phyloP scores from a whole-genome alignment of 163 green algal genomes.

The Scenedesmus sp. region DNA sequence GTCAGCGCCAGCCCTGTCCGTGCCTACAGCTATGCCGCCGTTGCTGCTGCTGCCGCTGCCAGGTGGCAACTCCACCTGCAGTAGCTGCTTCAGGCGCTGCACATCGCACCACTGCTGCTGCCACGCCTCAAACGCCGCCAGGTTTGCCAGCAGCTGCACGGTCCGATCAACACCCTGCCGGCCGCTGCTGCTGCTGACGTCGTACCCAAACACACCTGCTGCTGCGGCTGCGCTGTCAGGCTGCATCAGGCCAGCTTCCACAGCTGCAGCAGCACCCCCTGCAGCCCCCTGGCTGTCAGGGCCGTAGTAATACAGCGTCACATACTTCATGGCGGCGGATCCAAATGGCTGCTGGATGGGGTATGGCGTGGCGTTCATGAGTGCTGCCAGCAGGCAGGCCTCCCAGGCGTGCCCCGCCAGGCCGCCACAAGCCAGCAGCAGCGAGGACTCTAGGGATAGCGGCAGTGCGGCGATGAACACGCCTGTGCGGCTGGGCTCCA shows the following conservation, averaged over 20 bases:
- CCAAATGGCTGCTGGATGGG: constrained; percentile 49
- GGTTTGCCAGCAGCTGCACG: constrained; percentile 33
- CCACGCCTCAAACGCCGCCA: constrained; percentile 40
- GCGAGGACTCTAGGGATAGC: constrained; percentile 12
- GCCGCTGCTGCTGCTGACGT: constrained; percentile 19
- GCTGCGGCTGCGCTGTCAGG: not conserved
- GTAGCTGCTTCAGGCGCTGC: constrained; percentile 19
- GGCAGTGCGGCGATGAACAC: constrained; percentile 36
- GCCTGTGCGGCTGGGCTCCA: constrained; percentile 23
- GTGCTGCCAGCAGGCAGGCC: constrained; percentile 17
- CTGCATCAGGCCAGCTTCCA: not conserved
- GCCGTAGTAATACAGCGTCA: constrained; percentile 21
- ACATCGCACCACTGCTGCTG: constrained; percentile 43
- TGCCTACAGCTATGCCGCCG: not conserved
- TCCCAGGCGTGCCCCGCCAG: not conserved
- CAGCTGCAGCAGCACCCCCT: not conserved
- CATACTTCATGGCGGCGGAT: constrained; percentile 16
- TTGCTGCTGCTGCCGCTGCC: not conserved
- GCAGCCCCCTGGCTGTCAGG: not conserved
- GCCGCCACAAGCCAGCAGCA: constrained; percentile 21
- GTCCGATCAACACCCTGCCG: not conserved
- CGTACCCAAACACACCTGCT: not conserved
- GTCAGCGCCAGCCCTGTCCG: not conserved
- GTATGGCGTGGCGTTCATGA: constrained; percentile 43
- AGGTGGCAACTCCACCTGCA: not conserved